Evolutionary conservation across 805 yeast species (phyloP).

Genomic region (Candida golubevii): DNA sequence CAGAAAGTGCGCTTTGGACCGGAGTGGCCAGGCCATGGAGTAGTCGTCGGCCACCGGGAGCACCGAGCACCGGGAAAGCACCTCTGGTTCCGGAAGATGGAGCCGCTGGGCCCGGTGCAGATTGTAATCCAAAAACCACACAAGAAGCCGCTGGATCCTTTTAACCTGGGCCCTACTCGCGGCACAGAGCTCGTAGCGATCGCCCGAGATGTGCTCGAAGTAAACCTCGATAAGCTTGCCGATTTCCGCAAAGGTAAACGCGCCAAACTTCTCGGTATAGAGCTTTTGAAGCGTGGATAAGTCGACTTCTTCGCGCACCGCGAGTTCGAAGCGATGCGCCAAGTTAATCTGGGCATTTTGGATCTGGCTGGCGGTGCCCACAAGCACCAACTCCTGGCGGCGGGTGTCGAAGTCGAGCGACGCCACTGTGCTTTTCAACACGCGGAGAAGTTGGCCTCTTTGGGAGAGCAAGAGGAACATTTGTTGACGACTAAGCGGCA

Average conservation of each 20-base stretch:
- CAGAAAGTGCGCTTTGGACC: constrained; percentile 18
- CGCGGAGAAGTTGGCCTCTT: constrained; percentile 36
- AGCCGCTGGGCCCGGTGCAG: constrained; percentile 20
- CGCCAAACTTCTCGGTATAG: constrained; percentile 26
- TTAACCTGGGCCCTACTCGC: constrained; percentile 25
- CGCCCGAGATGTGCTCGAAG: constrained; percentile 26
- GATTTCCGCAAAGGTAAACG: constrained; percentile 23
- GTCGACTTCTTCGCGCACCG: constrained; percentile 28
- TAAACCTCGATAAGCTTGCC: constrained; percentile 33
- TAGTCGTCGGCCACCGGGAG: constrained; percentile 31
- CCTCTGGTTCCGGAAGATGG: constrained; percentile 13
- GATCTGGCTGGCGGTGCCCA: constrained; percentile 40
- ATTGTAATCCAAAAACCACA: constrained; percentile 37
- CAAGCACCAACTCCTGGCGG: constrained; percentile 26
- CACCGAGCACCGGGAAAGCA: constrained; percentile 7
- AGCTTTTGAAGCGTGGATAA: constrained; percentile 24
- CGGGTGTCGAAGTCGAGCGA: constrained; percentile 31
- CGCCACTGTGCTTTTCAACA: constrained; percentile 40
- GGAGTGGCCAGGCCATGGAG: constrained; percentile 29
- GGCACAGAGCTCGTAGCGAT: constrained; percentile 29
- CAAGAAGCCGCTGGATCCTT: constrained; percentile 33
- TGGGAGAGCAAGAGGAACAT: constrained; percentile 38
- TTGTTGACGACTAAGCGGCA: constrained; percentile 34
- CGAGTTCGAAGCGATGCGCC: constrained; percentile 25
- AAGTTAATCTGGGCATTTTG: constrained; percentile 43